Base-by-base conservation (phyloP, 192 early-diverging fungal species). In the Pilaira anomala region DNA sequence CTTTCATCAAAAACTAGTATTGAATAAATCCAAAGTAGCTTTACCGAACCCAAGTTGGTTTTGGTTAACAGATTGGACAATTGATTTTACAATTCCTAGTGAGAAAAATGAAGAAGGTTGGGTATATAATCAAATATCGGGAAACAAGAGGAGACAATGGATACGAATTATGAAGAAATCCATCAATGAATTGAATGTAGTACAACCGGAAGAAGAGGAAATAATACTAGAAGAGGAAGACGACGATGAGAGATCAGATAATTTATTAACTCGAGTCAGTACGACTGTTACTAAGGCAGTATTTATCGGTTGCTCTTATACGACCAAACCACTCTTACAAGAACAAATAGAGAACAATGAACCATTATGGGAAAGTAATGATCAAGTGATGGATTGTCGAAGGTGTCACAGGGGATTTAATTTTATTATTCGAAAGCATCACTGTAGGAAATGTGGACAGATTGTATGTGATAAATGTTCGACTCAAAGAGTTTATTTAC, bases 391-490 rank as follows among this genome's bases (percentile, higher is more conserved):
- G 1, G 57, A 67, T 14, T 67, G 66, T 52, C 28, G 66, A 7
- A 29, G 48, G 18, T 67, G 66, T 36, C 40, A 60, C 26, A 33
- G 58, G 29, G 25, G 14, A 13, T 67, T 67, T 53, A 60, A 60
- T 45, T 60, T 67, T 30, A 40, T 67, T 52, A 28, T 67, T 33
- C 30, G 66, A 24, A 59, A 42, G 29, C 66, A 67, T 18, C 66
- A 67, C 30, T 67, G 66, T 36, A 42, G 66, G 57, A 36, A 33
- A 60, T 67, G 66, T 54, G 66, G 66, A 42, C 56, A 60, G n/a
- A 49, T 67, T 1, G 49, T 67, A 13, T 67, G 66, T 45, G 66
- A 67, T 19, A 40, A 40, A 12, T 67, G 66, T 49, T 67, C 66
- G 4, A 52, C 57, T 3, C 66, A 67, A 25, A 26, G 66, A 33